Evolutionary conservation across 2,329 filamentous ascomycete species (phyloP).

Genomic region (Orbilia ellipsospora): DNA sequence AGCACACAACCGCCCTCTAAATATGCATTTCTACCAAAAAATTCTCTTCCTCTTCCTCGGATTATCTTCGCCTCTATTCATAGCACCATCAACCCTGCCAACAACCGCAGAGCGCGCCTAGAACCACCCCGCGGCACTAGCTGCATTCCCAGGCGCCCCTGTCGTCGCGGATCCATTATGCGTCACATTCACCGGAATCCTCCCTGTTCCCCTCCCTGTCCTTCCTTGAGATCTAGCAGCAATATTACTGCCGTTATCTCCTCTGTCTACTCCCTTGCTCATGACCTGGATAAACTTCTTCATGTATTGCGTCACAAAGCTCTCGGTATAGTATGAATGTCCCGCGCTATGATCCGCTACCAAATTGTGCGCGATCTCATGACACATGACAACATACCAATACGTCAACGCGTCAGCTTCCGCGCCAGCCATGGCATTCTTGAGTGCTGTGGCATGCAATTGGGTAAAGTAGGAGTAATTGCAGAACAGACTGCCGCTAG

Average conservation of each 20-base stretch:
- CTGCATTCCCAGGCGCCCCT: slow-evolving; percentile 5
- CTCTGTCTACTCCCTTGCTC: slow-evolving; percentile 22
- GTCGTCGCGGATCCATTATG: background rate
- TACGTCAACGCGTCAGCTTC: slow-evolving; percentile 79
- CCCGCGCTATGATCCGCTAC: slow-evolving; percentile 65
- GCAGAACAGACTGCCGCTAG: slow-evolving; percentile 87
- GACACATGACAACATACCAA: slow-evolving; percentile 96
- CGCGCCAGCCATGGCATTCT: slow-evolving; percentile 61
- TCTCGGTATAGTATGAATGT: slow-evolving; percentile 54
- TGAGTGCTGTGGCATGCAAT: slow-evolving; percentile 45
- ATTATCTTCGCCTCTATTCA: background rate
- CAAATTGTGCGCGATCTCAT: slow-evolving; percentile 95
- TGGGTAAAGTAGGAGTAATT: slow-evolving; percentile 69
- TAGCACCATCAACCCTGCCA: slow-evolving; percentile 1
- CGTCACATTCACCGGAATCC: slow-evolving; percentile 39
- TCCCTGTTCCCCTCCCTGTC: background rate
- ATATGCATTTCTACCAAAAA: background rate
- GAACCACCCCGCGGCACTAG: slow-evolving; percentile 41
- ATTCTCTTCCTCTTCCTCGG: slow-evolving; percentile 19
- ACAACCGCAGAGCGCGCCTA: slow-evolving; percentile 30
- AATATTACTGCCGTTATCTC: background rate
- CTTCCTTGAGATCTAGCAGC: background rate
- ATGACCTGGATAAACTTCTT: slow-evolving; percentile 29
- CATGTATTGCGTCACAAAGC: slow-evolving; percentile 54
- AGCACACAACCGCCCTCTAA: background rate